Evolutionary conservation across 2,329 filamentous ascomycete genomes (phyloP), one percentile per base, ranked within the genome.

Genomic region (Xylariaceae sp.): DNA sequence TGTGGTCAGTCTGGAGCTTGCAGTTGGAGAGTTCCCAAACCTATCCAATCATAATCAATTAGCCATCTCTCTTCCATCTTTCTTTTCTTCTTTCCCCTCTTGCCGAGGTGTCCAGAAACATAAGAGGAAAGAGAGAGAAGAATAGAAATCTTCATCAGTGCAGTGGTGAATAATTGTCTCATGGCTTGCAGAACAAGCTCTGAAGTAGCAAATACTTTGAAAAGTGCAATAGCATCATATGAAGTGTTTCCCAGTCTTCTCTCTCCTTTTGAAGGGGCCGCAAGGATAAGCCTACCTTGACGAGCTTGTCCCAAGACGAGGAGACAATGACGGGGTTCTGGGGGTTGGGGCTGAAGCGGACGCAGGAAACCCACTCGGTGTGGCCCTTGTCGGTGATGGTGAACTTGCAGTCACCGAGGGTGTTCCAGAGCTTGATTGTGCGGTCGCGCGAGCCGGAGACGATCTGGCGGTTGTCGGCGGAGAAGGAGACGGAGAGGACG

Each of bases 191-290:
- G 17, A 70, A 68, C 67, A 70, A 82, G 89, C 90, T 98, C 93
- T 96, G 92, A 97, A 98, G 93, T 97, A 97, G 93, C 93, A 97
- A 97, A 97, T 97, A 97, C 91, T 89, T 90, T 77, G 69, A 72
- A 47, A 74, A 72, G 68, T 86, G 83, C 81, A 86, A 82, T 14
- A 86, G 80, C 92, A 97, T 97, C 92, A 90, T 93, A 70, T 82
- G 76, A 76, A 70, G 57, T 48, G 43, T 44, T 25, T 46, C 42
- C 36, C 40, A 19, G 21, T 29, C 44, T 48, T 32, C 4, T 12
- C 7, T 32, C 16, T 8, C 7, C 4, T 32, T n/a, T 32, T 32
- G 7, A 45, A 22, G 45, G 14, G 29, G 23, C 37, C 40, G 40
- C 50, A 40, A 40, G 40, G 53, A 41, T 55, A 3, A 5, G 82